These are phyloP conservation scores for Trichophyton mentagrophytes DNA, from an alignment of 2,329 filamentous ascomycete species.

Conservation along the genomic window DNA sequence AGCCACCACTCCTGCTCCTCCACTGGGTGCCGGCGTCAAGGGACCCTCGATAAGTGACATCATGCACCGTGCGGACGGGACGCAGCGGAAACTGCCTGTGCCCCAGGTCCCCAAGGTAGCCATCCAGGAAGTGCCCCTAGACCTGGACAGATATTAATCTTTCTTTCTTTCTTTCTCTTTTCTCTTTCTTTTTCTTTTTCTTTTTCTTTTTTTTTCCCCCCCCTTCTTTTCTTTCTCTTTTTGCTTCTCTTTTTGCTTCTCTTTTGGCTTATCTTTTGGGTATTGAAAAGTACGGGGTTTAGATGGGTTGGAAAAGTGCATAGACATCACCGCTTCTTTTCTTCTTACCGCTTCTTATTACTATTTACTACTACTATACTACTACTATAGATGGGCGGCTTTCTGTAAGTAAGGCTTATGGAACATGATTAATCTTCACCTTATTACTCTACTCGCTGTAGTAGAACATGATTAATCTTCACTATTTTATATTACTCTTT, in stretches of 20 bases:
- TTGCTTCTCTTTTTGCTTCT: background rate
- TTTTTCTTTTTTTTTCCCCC: background rate
- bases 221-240: background rate
- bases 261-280: background rate
- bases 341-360: too few relatives aligned
- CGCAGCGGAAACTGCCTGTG: constrained; percentile 79
- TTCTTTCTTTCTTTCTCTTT: background rate
- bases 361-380: background rate
- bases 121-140: constrained; percentile 56
- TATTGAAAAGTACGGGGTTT: background rate
- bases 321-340: background rate
- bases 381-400: background rate
- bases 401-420: background rate
- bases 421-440: constrained; percentile 21
- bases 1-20: background rate
- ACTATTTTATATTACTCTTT: constrained; percentile 13
- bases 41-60: constrained; percentile 84
- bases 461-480: constrained; percentile 16
- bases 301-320: background rate
- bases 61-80: constrained; percentile 75
- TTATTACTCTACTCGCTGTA: too few relatives aligned
- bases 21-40: background rate
- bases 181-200: background rate
- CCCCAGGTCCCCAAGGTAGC: constrained; percentile 79
- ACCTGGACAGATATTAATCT: constrained; percentile 11